phyloP scores from a whole-genome alignment of 2,329 filamentous ascomycete species.

The Coniosporium uncinatum region DNA sequence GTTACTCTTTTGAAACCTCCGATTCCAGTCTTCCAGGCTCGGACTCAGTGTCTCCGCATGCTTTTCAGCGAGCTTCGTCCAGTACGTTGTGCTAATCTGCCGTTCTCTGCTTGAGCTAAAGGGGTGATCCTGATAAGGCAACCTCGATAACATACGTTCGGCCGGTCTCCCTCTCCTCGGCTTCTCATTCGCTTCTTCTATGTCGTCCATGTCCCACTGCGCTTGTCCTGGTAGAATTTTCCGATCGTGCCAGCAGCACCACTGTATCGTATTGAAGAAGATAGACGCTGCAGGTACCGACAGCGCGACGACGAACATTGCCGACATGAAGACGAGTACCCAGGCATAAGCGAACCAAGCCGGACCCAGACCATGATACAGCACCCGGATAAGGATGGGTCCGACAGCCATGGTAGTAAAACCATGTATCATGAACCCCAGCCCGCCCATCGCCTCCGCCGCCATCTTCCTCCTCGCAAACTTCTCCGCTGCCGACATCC shows the following conservation, averaged over 20 bases:
- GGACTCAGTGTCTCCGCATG: neutral
- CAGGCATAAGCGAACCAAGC: slow-evolving; percentile 7
- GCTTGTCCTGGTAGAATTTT: slow-evolving; percentile 8
- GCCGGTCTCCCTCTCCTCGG: neutral
- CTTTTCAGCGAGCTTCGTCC: neutral
- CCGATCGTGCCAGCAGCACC: slow-evolving; percentile 8
- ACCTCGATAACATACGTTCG: neutral
- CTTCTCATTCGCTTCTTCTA: neutral
- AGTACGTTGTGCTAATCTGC: too few species aligned
- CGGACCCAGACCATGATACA: slow-evolving; percentile 7
- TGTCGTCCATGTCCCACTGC: slow-evolving; percentile 7
- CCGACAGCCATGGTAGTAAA: slow-evolving; percentile 7
- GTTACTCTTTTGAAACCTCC: too few species aligned
- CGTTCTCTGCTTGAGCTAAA: too few species aligned
- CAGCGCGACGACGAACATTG: slow-evolving; percentile 7
- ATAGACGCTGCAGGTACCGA: slow-evolving; percentile 7
- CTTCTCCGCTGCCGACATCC: neutral
- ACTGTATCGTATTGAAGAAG: slow-evolving; percentile 9
- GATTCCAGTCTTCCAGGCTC: too few species aligned
- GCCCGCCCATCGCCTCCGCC: slow-evolving; percentile 8
- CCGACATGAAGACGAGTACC: slow-evolving; percentile 7
- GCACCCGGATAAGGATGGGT: slow-evolving; percentile 6
- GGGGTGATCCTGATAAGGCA: too few species aligned
- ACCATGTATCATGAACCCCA: slow-evolving; percentile 8
- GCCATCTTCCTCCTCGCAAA: slow-evolving; percentile 5